Base-by-base conservation (phyloP, 2,329 filamentous ascomycete genomes). In the Lachnellula hyalina region DNA sequence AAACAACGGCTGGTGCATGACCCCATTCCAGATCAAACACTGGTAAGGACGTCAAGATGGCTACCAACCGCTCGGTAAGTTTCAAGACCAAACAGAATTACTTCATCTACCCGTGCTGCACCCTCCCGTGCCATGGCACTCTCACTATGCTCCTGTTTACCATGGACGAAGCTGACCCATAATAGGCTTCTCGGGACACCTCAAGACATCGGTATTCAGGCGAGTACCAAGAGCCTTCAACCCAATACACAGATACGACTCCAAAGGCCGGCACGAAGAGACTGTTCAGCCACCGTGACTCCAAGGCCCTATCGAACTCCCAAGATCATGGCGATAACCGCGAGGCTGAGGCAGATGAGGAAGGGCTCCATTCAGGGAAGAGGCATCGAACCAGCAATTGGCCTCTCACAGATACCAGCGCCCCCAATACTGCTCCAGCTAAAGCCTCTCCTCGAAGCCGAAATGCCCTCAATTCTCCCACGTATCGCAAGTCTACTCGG, bases 331-430 rank as follows among this genome's bases (percentile, higher is more conserved):
- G 55, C 41, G 58, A 71, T 48, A 57, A 57, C 12, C 61, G 62
- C 19, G 55, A 64, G 12, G 61, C 65, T 36, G 53, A 58, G n/a
- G 28, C 36, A 48, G 55, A 49, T n/a, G 59, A 61, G 28, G 56
- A 61, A 21, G 59, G 63, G 14, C 38, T 59, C 17, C 71, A 72
- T 52, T 71, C 69, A 0, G 66, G 67, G 11, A 78, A 78, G 60
- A 69, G 75, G 46, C 70, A 71, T 15, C 70, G 74, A 19, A 71
- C 70, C 4, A 73, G 72, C 45, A 72, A 76, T 52, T 77, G 75
- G 75, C 74, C 74, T 14, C 60, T 75, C 2, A 42, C 58, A 17
- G 52, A 49, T 25, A 48, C 49, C 34, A 56, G 36, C 45, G 21
- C 59, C 45, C 23, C 47, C 11, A 55, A n/a, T 47, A 36, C 47